Evolutionary conservation across 352 stramenopile species (phyloP), one percentile per base, ranked within the genome.

Genomic region (Globisporangium orthogonon): DNA sequence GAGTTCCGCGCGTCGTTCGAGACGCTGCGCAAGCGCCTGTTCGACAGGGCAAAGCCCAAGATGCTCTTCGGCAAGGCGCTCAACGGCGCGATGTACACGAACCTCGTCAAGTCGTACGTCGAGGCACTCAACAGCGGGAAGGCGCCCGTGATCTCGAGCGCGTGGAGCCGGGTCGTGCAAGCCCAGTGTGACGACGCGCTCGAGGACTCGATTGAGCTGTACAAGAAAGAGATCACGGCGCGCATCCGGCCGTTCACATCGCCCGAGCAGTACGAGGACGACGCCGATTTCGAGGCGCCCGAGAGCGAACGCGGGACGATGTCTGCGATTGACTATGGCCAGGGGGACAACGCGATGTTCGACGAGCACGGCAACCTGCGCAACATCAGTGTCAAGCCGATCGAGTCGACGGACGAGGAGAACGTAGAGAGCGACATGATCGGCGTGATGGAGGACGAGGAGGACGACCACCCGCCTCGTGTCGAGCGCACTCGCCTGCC

Each of bases 121-220:
- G 81, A 91, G 43, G 87, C 87, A 23, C 66, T 97, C 7, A 97
- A 96, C 65, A 93, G 81, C 48, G 86, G 85, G 63, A 89, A 90
- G 50, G 77, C 78, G 9, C 87, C 87, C 0, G 84, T 93, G 44
- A 96, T 97, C 57, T 92, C 83, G 7, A 96, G 76, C 56, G 88
- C 89, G 1, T 97, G 89, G 85, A 91, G 81, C 51, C 83, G 85
- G 41, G 87, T 97, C 2, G 83, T 95, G 30, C 83, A 96, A 63
- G 71, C 74, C 4, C 83, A 94, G 56, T 95, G 83, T 61, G 69
- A 90, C 47, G 84, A 95, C 56, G 87, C 85, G 13, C 71, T 94
- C 7, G 69, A 87, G 35, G 77, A 87, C 15, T 80, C 86, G 2
- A 63, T 96, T 1, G 71, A 79, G 53, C 50, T 76, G n/a, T 97